Base-by-base conservation (phyloP, 768 basidiomycete genomes). In the Tubosaeta brunneosetosa region DNA sequence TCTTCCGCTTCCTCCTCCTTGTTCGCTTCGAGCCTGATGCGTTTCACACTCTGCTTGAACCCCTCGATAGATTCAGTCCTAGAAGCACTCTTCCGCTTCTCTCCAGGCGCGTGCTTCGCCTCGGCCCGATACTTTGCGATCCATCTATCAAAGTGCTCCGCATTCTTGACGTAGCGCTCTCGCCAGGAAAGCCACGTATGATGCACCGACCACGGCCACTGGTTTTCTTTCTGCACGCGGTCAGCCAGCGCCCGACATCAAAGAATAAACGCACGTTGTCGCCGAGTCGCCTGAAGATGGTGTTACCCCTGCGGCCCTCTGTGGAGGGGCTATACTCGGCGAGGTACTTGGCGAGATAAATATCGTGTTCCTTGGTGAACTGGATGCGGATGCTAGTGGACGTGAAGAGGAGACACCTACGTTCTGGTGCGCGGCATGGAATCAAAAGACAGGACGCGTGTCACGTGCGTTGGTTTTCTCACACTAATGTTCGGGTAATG, bases 111-210 rank as follows among this genome's bases (percentile, higher is more conserved):
- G n/a, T 9, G 9, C 8, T 22, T 52, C 7, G 75, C 59, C 49
- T 71, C 71, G 51, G 55, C 49, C 50, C 75, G 75, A 52, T 76
- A 77, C 9, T 42, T 60, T 34, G 46, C 57, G 36, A 85, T 83
- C n/a, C 43, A 46, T 3, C 11, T 26, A 53, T 85, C 74, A 47
- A 81, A 83, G 0, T 56, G 22, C 0, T 32, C 57, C 36, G 70
- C 46, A 45, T 84, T 71, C 55, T 72, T 80, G 54, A 62, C 69
- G 57, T 86, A 86, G n/a, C 77, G 73, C 43, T 81, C 76, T 22
- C 82, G 77, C 85, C 85, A 86, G 4, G 82, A 82, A n/a, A 73
- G 72, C 79, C 74, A 80, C 3, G 82, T 4, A 62, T 85, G 85
- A 6, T 63, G 66, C 16, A 45, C 55, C n/a, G 75, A 66, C 80